Base-by-base conservation (phyloP, 192 early-diverging fungal species). In the Gaertneriomyces semiglobifer region DNA sequence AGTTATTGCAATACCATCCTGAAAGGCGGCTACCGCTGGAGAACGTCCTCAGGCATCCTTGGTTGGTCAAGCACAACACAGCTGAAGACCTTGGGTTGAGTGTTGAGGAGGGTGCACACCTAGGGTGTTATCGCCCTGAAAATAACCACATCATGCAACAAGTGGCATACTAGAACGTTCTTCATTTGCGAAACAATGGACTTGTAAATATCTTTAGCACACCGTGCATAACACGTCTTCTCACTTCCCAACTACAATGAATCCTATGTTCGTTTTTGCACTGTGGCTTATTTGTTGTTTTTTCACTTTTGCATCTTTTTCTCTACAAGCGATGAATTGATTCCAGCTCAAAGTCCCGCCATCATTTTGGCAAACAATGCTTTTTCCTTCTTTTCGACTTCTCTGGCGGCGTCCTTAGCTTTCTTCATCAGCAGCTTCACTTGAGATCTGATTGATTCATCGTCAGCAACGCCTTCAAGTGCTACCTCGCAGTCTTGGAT, bases 31-130 rank as follows among this genome's bases (percentile, higher is more conserved):
- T 96, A 55, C 78, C 88, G 40, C 72, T 96, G 14, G 79, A 86
- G 3, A 73, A 88, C 11, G 93, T 98, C 14, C 62, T 91, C 58
- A 53, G 79, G 46, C 95, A 98, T 69, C 92, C 94, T 16, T 98
- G 81, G 79, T 67, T 86, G 53, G 48, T 53, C 18, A 75, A 74
- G 56, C 66, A 85, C 68, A 78, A 80, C 25, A 61, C 60, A n/a
- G 58, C 63, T 14, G 39, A 39, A n/a, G 70, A 72, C 58, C 20
- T 65, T 16, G 56, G 63, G 9, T 42, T 72, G 20, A 44, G 44
- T 62, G 51, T 60, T 7, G 60, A 42, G 20, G 66, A 68, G 52
- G 66, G 66, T 16, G 19, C 39, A 9, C 10, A 10, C 19, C 50
- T 68, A 4, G 58, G 66, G 5, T 68, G 66, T 58, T 33, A 2